Evolutionary conservation across 1,284 basidiomycete genomes (phyloP).

Genomic region (Blastosporella zonata): DNA sequence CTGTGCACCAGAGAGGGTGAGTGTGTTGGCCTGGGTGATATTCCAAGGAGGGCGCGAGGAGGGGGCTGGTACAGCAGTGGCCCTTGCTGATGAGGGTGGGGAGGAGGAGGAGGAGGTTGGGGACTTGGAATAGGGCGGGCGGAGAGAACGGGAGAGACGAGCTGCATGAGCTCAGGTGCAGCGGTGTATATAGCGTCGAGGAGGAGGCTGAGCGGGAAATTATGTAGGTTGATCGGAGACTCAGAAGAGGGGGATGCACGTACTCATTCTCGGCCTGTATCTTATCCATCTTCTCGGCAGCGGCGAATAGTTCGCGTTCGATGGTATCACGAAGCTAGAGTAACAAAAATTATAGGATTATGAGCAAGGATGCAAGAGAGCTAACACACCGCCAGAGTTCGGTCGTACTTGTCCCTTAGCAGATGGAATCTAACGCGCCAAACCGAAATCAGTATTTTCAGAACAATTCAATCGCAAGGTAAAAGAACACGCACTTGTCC

Average conservation of each 20-base stretch:
- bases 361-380: background rate
- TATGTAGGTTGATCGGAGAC: background rate
- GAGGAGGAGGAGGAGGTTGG: background rate
- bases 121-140: background rate
- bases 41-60: background rate
- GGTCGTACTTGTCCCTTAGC: slow-evolving; percentile 47
- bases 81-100: background rate
- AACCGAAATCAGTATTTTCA: background rate
- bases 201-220: slow-evolving; percentile 20
- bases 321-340: slow-evolving; percentile 38
- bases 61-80: background rate
- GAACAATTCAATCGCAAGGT: background rate
- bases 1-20: background rate
- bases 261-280: slow-evolving; percentile 56
- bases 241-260: slow-evolving; percentile 12
- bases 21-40: background rate
- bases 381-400: slow-evolving; percentile 40
- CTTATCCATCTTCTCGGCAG: slow-evolving; percentile 40
- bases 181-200: slow-evolving; percentile 24
- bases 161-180: slow-evolving; percentile 15
- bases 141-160: slow-evolving; percentile 8
- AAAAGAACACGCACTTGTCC: slow-evolving; percentile 14
- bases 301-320: slow-evolving; percentile 40
- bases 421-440: slow-evolving; percentile 37
- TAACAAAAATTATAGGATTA: background rate